Evolutionary conservation across 2,329 filamentous ascomycete genomes (phyloP).

Genomic region (Trichoderma sp.): DNA sequence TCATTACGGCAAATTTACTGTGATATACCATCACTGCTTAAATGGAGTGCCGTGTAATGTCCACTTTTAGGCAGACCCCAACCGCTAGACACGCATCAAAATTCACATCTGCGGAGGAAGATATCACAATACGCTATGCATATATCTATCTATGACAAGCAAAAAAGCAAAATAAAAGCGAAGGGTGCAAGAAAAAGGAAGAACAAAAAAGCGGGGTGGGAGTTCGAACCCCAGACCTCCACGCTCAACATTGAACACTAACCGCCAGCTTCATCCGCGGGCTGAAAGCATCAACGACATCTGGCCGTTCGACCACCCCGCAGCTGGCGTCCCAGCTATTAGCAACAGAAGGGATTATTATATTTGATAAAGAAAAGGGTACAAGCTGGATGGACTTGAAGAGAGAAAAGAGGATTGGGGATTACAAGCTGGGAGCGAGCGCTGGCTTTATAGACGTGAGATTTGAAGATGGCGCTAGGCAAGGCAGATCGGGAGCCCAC

Average conservation of each 20-base stretch:
- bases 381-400: neutral
- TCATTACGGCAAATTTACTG: too few relatives aligned
- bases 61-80: too few relatives aligned
- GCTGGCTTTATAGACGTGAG: neutral
- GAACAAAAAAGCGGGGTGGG: neutral
- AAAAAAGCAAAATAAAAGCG: neutral
- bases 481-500: neutral
- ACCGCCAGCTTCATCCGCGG: too few relatives aligned
- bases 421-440: neutral
- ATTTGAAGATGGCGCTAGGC: neutral
- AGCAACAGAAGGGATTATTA: neutral
- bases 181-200: neutral
- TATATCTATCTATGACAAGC: neutral
- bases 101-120: neutral
- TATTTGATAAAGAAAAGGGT: neutral
- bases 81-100: neutral
- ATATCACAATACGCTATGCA: neutral
- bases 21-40: neutral
- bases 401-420: neutral
- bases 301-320: neutral
- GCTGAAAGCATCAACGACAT: too few relatives aligned
- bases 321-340: neutral
- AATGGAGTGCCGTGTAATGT: neutral
- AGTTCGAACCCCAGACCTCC: neutral
- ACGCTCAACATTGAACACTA: too few relatives aligned